phyloP scores from a whole-genome alignment of 768 basidiomycete genomes.

The Cystobasidiopsis lactophilus region DNA sequence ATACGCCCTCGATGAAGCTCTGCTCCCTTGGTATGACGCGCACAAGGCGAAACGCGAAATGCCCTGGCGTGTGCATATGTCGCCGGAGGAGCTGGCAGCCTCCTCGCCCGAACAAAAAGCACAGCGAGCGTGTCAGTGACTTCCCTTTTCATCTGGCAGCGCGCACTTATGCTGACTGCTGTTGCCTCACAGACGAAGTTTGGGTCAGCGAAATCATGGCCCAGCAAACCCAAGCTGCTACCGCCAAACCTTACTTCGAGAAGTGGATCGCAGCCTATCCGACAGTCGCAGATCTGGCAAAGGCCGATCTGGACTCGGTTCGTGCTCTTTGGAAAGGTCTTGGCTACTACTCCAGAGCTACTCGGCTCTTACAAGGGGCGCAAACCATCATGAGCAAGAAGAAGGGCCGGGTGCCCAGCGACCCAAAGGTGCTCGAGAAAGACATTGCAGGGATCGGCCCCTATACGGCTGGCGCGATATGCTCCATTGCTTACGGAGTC shows the following conservation, averaged over 20 bases:
- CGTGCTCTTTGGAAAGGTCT: constrained; percentile 64
- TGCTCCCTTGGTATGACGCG: not conserved
- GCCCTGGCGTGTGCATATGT: constrained; percentile 59
- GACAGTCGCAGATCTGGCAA: constrained; percentile 26
- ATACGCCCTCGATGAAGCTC: not conserved
- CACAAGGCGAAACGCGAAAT: constrained; percentile 37
- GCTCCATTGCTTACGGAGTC: constrained; percentile 68
- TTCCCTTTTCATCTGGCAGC: no score
- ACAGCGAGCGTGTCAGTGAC: constrained; percentile 75
- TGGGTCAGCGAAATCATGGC: constrained; percentile 84
- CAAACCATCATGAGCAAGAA: constrained; percentile 49
- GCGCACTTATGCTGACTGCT: no score
- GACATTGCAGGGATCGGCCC: constrained; percentile 55
- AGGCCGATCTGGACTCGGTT: constrained; percentile 55
- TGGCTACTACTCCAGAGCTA: constrained; percentile 22
- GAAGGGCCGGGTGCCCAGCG: constrained; percentile 50
- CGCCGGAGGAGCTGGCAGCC: constrained; percentile 33
- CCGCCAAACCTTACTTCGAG: constrained; percentile 26
- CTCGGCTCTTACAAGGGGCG: constrained; percentile 60
- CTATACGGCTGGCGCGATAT: constrained; percentile 26
- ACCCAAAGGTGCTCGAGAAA: constrained; percentile 62
- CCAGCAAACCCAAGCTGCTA: constrained; percentile 81
- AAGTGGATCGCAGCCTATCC: constrained; percentile 28
- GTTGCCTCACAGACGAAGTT: no score
- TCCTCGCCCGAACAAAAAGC: constrained; percentile 39